Base-by-base conservation (phyloP, 1,139 yeast species). In the Diutina ranongensis region DNA sequence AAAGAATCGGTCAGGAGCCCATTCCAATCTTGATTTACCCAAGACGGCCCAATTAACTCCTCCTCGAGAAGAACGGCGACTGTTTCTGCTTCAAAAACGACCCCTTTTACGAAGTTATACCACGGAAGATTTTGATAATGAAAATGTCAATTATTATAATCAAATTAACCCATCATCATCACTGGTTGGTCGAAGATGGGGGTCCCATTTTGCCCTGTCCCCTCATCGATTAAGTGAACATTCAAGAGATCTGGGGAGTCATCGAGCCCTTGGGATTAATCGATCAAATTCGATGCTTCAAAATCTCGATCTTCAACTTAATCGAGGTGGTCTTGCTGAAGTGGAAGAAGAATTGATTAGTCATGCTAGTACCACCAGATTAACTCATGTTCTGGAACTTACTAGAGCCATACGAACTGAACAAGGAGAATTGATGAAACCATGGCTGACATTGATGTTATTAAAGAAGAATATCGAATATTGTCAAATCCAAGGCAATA, bases 401-500 rank as follows among this genome's bases (percentile, higher is more conserved):
- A 38, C 42, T 3, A n/a, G 15, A 9, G 42, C 32, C 13, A 22
- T 38, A 9, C 32, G 42, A 8, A 38, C 19, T 16, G 19, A 20
- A 3, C 13, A 31, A 7, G 34, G 13, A 12, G 15, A 12, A 5
- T 15, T 10, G 13, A 5, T 25, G 9, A 25, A 25, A 10, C 55
- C 55, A 1, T 70, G 75, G 76, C 55, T 54, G 25, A 56, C 64
- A 2, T 52, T 56, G 21, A 58, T 54, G 38, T 54, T 71, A 16
- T 52, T 71, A 18, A 57, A 62, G 45, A 65, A 74, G 47, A 74
- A 80, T 0, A 61, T 78, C 15, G 71, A 71, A 21, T 80, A 76
- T 58, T 72, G 83, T 33, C 57, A 75, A 7, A 60, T 62, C 15
- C 84, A 80, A 53, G 94, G 94, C 0, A 87, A 83, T 54, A 60